Evolutionary conservation across 176 grass and related monocot genomes (phyloP), one percentile per base, ranked within the genome.

Genomic region (Olyra latifolia): DNA sequence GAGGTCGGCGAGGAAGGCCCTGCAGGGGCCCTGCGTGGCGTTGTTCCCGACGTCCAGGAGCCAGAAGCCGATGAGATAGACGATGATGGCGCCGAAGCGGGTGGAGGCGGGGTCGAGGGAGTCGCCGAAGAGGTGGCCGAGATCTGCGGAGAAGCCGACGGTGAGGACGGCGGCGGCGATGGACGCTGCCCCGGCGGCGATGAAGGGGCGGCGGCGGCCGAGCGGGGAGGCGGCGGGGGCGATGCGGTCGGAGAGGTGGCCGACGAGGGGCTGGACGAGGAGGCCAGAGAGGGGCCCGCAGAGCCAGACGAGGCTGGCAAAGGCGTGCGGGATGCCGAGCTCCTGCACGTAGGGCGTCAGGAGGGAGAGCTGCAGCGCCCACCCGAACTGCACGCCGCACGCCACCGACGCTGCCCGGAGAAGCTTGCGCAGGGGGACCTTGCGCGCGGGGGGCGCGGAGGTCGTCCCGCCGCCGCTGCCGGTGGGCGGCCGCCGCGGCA

Each of bases 21-120:
- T 74, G 89, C 91, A 92, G 1, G 91, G 91, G 3, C 89, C 94
- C 87, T 97, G 94, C 8, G 89, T 94, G 13, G 85, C 78, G 88
- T 92, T 97, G 88, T 92, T 97, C 2, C 91, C 94, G 3, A 90
- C 91, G n/a, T 93, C 92, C 9, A 97, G 85, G 17, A 94, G 88
- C 95, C 89, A 94, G 82, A 97, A 97, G 0, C 95, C 95, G 25
- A 97, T 22, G 20, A 97, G 45, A 75, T 98, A 93, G 35, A 93
- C 62, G 77, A 65, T 62, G 80, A 99, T 86, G 25, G 92, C 92
- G 47, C 92, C 82, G 65, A 75, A 43, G 13, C 86, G 73, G 2
- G 78, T 79, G 9, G 46, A 66, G 0, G 70, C 81, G 3, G 66
- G 81, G 3, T 64, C 32, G 74, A 82, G n/a, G 46, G 87, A 32